Percentiles rank a stretch among this genome's conserved stretches.
phyloP scores from a whole-genome alignment of 2,329 filamentous ascomycete genomes.

The Cytospora piceae region DNA sequence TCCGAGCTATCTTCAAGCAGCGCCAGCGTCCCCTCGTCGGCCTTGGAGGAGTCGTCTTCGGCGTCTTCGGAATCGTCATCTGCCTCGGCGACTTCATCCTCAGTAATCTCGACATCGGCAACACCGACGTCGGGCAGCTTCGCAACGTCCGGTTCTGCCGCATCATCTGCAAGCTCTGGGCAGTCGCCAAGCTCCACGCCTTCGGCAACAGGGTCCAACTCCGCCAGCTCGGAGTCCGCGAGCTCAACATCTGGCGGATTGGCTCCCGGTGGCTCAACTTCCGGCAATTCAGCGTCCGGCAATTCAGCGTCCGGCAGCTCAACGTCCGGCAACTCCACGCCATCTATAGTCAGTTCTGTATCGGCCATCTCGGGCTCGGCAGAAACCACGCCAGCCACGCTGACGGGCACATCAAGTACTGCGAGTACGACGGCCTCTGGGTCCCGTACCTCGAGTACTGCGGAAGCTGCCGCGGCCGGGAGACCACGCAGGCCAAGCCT shows the following conservation, averaged over 20 bases:
- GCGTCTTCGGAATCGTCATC: not conserved
- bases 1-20: not conserved
- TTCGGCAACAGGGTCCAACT: constrained; percentile 19
- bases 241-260: not conserved
- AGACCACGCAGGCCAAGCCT: constrained; percentile 15
- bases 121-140: constrained; percentile 18
- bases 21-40: not conserved
- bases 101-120: constrained; percentile 5
- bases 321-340: not conserved
- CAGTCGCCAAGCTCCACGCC: constrained; percentile 18
- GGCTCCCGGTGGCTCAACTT: not conserved
- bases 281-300: not conserved
- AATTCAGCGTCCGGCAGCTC: not conserved
- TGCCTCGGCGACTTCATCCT: not conserved
- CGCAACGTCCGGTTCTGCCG: not conserved
- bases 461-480: constrained; percentile 11
- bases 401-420: constrained; percentile 7
- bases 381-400: constrained; percentile 3
- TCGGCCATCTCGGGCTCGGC: constrained; percentile 5
- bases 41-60: not conserved
- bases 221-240: not conserved
- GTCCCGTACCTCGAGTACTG: constrained; percentile 13
- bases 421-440: constrained; percentile 5
- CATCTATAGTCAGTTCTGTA: not conserved
- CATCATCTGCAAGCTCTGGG: constrained; percentile 21